Percentiles rank a stretch among this genome's conserved stretches.
phyloP scores from a whole-genome alignment of 495 filamentous ascomycete species.

The Trichoderma gamsii region DNA sequence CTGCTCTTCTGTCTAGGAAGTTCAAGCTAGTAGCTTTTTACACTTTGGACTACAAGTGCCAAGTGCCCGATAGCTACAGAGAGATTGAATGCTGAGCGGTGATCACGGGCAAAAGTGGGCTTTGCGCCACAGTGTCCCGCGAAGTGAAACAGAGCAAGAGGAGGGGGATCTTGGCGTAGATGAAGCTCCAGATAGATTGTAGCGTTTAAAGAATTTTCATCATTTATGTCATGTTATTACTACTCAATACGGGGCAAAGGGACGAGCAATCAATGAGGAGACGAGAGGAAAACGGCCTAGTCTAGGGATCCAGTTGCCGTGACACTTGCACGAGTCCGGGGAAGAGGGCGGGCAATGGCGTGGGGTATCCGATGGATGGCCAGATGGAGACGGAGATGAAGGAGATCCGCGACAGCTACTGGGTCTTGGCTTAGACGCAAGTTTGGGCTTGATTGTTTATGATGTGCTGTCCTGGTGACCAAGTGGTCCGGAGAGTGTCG shows the following conservation, averaged over 20 bases:
- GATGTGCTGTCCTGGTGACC: not conserved
- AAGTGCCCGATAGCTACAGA: not conserved
- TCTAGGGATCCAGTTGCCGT: no score
- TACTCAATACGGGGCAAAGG: no score
- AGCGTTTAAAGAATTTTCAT: not conserved
- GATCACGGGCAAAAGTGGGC: slow-evolving; percentile 4
- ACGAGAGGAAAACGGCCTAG: no score
- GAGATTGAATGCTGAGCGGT: slow-evolving; percentile 5
- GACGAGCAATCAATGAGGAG: not conserved
- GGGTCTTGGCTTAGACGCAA: not conserved
- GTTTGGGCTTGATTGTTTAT: not conserved
- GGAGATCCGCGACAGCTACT: not conserved
- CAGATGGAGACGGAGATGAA: not conserved
- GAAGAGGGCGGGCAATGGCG: not conserved
- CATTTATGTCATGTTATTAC: no score
- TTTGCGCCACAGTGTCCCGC: not conserved
- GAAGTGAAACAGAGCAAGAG: not conserved
- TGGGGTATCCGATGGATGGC: not conserved
- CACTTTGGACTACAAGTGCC: not conserved
- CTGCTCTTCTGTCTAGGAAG: no score
- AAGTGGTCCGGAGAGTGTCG: not conserved
- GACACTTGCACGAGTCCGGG: no score
- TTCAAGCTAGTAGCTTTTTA: not conserved
- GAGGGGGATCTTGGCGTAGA: not conserved
- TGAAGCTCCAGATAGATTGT: not conserved